A percentile compares a stretch with the other conserved stretches of the same genome.
Conservation (phyloP, 2,329 filamentous ascomycete species). For the Trichophaea hybrida region DNA sequence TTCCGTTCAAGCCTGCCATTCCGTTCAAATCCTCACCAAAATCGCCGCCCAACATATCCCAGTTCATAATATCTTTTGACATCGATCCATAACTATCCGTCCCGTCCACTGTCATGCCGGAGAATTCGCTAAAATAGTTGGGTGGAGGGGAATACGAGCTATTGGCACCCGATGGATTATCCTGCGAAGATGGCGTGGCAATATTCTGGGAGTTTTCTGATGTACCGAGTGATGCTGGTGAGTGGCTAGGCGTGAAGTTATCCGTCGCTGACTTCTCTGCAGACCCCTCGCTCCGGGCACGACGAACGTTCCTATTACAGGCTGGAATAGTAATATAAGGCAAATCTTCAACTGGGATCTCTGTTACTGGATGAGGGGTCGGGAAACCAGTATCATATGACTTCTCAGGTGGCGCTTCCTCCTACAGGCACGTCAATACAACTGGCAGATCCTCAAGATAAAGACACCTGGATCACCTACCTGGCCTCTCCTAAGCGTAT, state of each 20-base stretch:
- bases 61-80: slow-evolving; percentile 12
- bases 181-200: slow-evolving; percentile 4
- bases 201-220: slow-evolving; percentile 6
- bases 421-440: neutral
- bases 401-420: slow-evolving; percentile 9
- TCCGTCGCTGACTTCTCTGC: slow-evolving; percentile 5
- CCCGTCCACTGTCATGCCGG: neutral
- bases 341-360: slow-evolving; percentile 4
- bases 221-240: slow-evolving; percentile 6
- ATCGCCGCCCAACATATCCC: slow-evolving; percentile 11
- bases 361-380: slow-evolving; percentile 3
- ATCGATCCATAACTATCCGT: slow-evolving; percentile 3
- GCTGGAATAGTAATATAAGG: neutral
- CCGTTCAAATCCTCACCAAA: slow-evolving; percentile 10
- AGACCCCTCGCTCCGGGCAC: slow-evolving; percentile 8
- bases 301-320: slow-evolving; percentile 2
- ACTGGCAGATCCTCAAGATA: neutral
- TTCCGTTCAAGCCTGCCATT: neutral
- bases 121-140: slow-evolving; percentile 1
- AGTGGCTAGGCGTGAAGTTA: slow-evolving; percentile 12
- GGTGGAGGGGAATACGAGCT: slow-evolving; percentile 13
- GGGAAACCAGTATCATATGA: neutral
- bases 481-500: slow-evolving; percentile 23
- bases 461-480: slow-evolving; percentile 11
- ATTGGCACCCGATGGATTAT: slow-evolving; percentile 7